A percentile compares a stretch with the other conserved stretches of the same genome.
These are phyloP conservation scores for Clonostachys solani DNA, from an alignment of 2,329 filamentous ascomycete species.

Conservation along the genomic window DNA sequence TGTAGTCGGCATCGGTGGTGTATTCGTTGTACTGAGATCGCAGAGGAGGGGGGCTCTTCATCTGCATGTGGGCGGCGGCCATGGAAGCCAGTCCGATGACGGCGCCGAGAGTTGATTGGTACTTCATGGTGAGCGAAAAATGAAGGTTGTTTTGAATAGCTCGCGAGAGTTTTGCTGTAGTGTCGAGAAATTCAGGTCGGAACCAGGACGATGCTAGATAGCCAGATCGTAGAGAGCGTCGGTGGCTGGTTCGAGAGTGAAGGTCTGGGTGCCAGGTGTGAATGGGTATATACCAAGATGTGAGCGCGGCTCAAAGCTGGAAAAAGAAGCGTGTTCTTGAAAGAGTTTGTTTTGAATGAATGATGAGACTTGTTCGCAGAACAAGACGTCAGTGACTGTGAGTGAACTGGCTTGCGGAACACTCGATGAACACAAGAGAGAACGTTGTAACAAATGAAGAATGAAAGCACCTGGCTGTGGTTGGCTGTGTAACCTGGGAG, in stretches of 20 bases:
- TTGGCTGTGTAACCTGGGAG: no score
- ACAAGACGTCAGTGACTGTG: not conserved
- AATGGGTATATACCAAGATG: not conserved
- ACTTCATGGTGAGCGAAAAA: no score
- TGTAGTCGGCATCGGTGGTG: conserved; percentile 57
- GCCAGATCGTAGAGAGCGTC: no score
- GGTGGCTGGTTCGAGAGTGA: not conserved
- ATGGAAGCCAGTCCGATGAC: conserved; percentile 36
- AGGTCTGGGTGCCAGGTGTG: not conserved
- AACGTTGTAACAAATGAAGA: not conserved
- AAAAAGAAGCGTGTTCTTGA: not conserved
- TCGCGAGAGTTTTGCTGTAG: no score
- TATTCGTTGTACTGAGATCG: conserved; percentile 48
- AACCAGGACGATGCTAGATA: no score
- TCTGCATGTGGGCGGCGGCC: conserved; percentile 52
- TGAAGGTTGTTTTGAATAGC: no score
- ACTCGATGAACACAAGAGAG: not conserved
- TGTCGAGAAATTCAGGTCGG: no score
- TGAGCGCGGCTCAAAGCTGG: not conserved
- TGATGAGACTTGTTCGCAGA: conserved; percentile 1
- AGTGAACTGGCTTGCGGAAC: not conserved
- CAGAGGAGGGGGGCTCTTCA: conserved; percentile 47
- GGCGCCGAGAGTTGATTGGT: conserved; percentile 22
- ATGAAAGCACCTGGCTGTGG: conserved; percentile 1
- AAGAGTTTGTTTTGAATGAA: not conserved